phyloP scores from a whole-genome alignment of 2,329 filamentous ascomycete species.

The Didymella sp. region DNA sequence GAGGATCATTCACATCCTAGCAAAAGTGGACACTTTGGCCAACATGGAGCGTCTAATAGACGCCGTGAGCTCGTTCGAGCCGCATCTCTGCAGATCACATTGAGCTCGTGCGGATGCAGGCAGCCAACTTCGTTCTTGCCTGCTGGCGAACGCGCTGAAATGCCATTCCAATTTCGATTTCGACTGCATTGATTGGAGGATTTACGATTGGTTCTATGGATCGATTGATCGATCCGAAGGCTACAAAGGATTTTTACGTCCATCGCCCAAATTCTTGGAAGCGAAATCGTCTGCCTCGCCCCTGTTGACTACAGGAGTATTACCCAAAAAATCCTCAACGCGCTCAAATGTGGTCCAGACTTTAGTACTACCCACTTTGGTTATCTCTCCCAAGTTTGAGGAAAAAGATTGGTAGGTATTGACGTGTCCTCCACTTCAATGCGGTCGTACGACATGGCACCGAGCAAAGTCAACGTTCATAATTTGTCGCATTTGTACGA shows the following conservation, averaged over 20 bases:
- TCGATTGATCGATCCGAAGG: slow-evolving; percentile 9
- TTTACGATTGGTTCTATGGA: slow-evolving; percentile 1
- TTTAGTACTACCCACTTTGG: not conserved
- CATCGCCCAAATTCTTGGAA: not conserved
- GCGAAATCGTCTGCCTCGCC: not conserved
- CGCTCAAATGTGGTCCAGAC: not conserved
- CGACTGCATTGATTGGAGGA: not conserved
- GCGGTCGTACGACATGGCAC: not conserved
- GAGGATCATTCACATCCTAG: not conserved
- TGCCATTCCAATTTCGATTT: not conserved
- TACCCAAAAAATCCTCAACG: not conserved
- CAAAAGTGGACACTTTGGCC: not conserved
- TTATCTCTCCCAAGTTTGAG: not conserved
- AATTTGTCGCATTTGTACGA: not conserved
- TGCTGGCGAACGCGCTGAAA: not conserved
- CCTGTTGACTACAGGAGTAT: not conserved
- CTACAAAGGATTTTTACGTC: not conserved
- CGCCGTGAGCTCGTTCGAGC: not conserved
- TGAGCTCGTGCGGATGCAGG: slow-evolving; percentile 1
- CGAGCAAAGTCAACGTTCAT: not conserved
- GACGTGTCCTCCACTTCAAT: not conserved
- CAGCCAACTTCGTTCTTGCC: not conserved
- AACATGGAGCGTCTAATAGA: not conserved
- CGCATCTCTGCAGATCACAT: slow-evolving; percentile 12
- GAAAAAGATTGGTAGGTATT: not conserved